Percentiles rank a stretch among this genome's conserved stretches.
Evolutionary conservation across 306 rosid genomes (phyloP).

Genomic region (Dalbergia cultrata): DNA sequence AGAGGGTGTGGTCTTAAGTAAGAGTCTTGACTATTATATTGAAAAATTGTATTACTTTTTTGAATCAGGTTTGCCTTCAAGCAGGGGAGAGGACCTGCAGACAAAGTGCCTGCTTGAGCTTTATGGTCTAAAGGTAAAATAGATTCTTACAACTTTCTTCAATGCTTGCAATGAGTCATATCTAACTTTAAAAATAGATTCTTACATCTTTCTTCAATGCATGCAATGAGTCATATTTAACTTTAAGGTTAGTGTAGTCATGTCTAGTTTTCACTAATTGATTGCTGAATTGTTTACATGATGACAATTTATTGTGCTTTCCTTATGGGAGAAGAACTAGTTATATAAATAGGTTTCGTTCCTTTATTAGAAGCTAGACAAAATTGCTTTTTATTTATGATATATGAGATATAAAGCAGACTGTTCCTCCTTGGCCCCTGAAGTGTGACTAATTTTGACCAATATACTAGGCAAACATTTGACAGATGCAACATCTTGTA

Average conservation of each 20-base stretch:
- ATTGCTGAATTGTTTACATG: slow-evolving; percentile 23
- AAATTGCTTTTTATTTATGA: slow-evolving; percentile 7
- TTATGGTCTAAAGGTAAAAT: slow-evolving; percentile 93
- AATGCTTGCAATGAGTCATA: slow-evolving; percentile 19
- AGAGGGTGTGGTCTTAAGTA: slow-evolving; percentile 13
- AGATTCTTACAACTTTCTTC: slow-evolving; percentile 47
- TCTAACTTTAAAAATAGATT: slow-evolving; percentile 49
- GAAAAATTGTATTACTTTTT: slow-evolving; percentile 45
- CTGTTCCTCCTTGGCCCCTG: slow-evolving; percentile 10
- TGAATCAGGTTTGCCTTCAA: slow-evolving; percentile 90
- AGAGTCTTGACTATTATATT: slow-evolving; percentile 26
- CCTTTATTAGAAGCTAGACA: background rate
- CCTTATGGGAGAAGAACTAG: slow-evolving; percentile 2
- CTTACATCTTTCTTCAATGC: slow-evolving; percentile 42
- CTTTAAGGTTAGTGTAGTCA: slow-evolving; percentile 27
- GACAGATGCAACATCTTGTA: slow-evolving; percentile 21
- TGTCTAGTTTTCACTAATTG: slow-evolving; percentile 33
- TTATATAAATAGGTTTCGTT: background rate
- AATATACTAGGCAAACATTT: slow-evolving; percentile 28
- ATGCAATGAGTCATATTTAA: slow-evolving; percentile 32
- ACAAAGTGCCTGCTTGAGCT: slow-evolving; percentile 93
- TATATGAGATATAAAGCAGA: slow-evolving; percentile 24
- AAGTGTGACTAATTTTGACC: slow-evolving; percentile 27
- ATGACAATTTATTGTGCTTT: slow-evolving; percentile 19
- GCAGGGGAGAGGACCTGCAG: slow-evolving; percentile 95